Conservation (phyloP, 805 yeast species). For the Zygotorulaspora danielsina region DNA sequence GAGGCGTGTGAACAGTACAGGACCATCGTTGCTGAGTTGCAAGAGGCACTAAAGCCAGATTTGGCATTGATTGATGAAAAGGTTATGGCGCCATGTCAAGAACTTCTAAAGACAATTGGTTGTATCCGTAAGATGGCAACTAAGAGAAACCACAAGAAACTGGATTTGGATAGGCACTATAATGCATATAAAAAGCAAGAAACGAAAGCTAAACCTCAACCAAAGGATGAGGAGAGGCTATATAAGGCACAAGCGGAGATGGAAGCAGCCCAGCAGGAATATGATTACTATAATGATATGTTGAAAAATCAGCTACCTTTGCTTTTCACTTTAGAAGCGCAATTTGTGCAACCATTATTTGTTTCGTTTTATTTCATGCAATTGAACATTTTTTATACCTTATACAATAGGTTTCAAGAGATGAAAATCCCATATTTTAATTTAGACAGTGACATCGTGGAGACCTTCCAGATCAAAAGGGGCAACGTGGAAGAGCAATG, state of each 20-base stretch:
- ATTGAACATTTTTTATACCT: conserved; percentile 89
- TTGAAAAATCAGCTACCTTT: conserved; percentile 85
- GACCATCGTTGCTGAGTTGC: conserved; percentile 80
- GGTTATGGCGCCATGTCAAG: conserved; percentile 88
- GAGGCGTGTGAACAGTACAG: conserved; percentile 90
- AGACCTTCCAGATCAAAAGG: conserved; percentile 72
- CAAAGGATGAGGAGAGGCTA: conserved; percentile 87
- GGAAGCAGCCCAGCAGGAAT: conserved; percentile 90
- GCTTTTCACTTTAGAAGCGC: conserved; percentile 81
- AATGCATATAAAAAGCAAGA: conserved; percentile 67
- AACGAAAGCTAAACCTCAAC: conserved; percentile 73
- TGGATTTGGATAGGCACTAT: conserved; percentile 86
- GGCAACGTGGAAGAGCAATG: conserved; percentile 89
- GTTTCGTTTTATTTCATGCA: conserved; percentile 97
- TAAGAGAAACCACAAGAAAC: conserved; percentile 91
- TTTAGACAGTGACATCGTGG: conserved; percentile 74
- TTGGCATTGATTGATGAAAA: conserved; percentile 86
- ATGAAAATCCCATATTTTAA: conserved; percentile 97
- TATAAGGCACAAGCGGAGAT: conserved; percentile 87
- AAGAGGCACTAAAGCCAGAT: conserved; percentile 84
- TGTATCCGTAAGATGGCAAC: conserved; percentile 88
- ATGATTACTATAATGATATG: conserved; percentile 92
- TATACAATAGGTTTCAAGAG: conserved; percentile 87
- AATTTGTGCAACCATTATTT: conserved; percentile 88
- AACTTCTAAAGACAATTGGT: conserved; percentile 74